These are phyloP conservation scores for Tephrocybe sp. DNA, from an alignment of 768 basidiomycete species.

Conservation along the genomic window DNA sequence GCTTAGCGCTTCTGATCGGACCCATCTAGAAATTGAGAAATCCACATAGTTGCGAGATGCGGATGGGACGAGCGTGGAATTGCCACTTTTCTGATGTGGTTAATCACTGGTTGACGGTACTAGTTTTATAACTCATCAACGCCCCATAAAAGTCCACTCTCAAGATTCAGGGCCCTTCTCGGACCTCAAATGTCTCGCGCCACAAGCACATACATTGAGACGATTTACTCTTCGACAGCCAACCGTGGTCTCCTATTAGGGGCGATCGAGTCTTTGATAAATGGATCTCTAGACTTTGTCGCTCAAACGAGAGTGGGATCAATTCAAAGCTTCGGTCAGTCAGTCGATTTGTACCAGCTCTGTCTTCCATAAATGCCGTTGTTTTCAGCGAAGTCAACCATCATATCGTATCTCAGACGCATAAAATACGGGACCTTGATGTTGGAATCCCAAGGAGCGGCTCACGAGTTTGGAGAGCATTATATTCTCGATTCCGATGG, in stretches of 20 bases:
- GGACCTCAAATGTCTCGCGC: constrained; percentile 7
- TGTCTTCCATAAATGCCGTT: no score
- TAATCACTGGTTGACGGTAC: no score
- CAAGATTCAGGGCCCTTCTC: no score
- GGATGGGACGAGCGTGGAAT: no score
- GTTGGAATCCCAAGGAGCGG: background rate
- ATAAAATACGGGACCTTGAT: constrained; percentile 5
- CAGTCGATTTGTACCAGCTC: no score
- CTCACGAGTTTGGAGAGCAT: constrained; percentile 2
- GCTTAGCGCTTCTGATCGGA: background rate
- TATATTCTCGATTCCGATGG: constrained; percentile 6
- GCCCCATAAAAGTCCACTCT: background rate
- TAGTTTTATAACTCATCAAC: no score
- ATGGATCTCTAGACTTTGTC: background rate
- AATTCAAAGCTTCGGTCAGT: background rate
- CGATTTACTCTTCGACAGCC: constrained; percentile 4
- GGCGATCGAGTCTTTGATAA: constrained; percentile 4
- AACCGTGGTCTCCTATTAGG: background rate
- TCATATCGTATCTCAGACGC: constrained; percentile 2
- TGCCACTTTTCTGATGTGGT: no score
- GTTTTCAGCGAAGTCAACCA: constrained; percentile 3
- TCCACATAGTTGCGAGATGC: no score
- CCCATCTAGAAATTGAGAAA: background rate
- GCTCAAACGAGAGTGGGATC: background rate
- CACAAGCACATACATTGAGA: constrained; percentile 8